Conservation (phyloP, 2,329 filamentous ascomycete species). For the Coniochaeta pulveracea region DNA sequence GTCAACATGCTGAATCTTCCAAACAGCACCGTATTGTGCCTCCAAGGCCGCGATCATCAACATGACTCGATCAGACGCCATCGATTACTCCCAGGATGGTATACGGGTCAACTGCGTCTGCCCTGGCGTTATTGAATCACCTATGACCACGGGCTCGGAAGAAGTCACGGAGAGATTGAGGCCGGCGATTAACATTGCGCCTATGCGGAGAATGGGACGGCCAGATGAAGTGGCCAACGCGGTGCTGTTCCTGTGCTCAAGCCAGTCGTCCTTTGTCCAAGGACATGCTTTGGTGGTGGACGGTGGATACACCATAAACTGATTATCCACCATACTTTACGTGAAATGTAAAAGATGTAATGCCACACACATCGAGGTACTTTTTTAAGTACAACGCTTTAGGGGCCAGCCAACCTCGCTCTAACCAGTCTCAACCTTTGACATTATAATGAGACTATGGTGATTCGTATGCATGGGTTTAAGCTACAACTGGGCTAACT, state of each 20-base stretch:
- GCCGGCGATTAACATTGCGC: constrained; percentile 31
- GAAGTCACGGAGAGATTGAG: constrained; percentile 26
- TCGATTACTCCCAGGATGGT: constrained; percentile 37
- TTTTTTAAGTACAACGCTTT: too few species aligned
- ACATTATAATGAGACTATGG: background rate
- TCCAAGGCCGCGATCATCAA: constrained; percentile 48
- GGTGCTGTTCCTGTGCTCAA: constrained; percentile 36
- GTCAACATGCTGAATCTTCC: background rate
- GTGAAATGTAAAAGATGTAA: background rate
- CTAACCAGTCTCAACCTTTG: too few species aligned
- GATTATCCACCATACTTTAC: background rate
- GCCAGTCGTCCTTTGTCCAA: constrained; percentile 36
- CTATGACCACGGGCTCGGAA: constrained; percentile 28
- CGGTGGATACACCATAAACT: constrained; percentile 39
- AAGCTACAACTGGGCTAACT: background rate
- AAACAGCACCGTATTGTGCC: constrained; percentile 39
- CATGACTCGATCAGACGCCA: constrained; percentile 44
- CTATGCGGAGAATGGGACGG: constrained; percentile 38
- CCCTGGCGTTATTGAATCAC: constrained; percentile 32
- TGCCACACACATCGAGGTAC: background rate
- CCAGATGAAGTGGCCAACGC: constrained; percentile 36
- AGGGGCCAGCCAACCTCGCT: too few species aligned
- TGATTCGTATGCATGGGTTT: background rate
- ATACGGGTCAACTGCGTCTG: constrained; percentile 27
- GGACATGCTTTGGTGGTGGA: constrained; percentile 40